Base-by-base conservation (phyloP, 2,329 filamentous ascomycete species). In the Sarocladium oryzae region DNA sequence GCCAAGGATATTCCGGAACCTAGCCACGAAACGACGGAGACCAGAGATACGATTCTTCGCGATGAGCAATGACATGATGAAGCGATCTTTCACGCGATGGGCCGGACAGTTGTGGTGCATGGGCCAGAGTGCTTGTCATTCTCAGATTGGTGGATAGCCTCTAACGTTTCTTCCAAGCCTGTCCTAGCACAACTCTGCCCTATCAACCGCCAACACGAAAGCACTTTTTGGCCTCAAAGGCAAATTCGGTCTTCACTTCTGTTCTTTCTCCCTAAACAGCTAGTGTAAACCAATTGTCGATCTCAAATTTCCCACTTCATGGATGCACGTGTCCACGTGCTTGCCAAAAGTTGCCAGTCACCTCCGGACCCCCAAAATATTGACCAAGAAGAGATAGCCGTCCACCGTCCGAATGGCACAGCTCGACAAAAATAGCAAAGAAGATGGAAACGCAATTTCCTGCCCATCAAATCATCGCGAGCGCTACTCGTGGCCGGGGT, bases 1-100 rank as follows among this genome's bases (percentile, higher is more conserved):
- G 54, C 46, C 49, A 41, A 54, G 48, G 51, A 48, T 4, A 15
- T 11, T 3, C 43, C 24, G 6, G 9, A 50, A 48, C 15, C 21
- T 21, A 48, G 21, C 43, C 28, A 20, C 40, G 49, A 50, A 32
- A 18, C 4, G 23, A 32, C 4, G 15, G 49, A 36, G 18, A 50
- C 49, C 10, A 50, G 49, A 41, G 20, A n/a, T 13, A 40, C 49
- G 36, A 18, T 28, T 15, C 40, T 45, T 9, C 23, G 23, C 21
- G 35, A 30, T 6, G 35, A 32, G 49, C 24, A 40, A 40, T 50
- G 18, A 48, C 28, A 33, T 15, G 16, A 20, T 16, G 43, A 30
- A 30, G 7, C 7, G 13, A 15, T 43, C 3, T 15, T 26, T 26
- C 40, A 43, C 36, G 36, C 36, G 7, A 30, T 30, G 7, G 16